A percentile compares a stretch with the other conserved stretches of the same genome.
phyloP scores from a whole-genome alignment of 495 filamentous ascomycete genomes.

The Astrocystis sublimbata region DNA sequence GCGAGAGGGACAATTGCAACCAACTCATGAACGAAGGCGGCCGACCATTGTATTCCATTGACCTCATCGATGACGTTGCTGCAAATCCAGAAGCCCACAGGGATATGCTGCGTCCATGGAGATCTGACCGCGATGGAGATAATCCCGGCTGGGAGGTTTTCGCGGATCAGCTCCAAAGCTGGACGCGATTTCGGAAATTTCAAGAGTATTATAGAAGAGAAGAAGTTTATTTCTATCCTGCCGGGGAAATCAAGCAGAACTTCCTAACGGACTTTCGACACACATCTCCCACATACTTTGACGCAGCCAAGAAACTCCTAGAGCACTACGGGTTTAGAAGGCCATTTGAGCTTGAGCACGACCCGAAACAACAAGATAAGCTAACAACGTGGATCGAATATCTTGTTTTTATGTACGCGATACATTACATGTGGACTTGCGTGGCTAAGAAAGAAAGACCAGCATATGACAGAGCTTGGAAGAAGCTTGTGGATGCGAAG shows the following conservation, averaged over 20 bases:
- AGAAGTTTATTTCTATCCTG: neutral
- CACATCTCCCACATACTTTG: neutral
- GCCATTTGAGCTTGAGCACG: conserved; percentile 22
- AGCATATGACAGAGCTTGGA: neutral
- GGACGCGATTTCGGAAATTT: neutral
- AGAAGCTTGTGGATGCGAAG: neutral
- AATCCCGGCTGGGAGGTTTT: neutral
- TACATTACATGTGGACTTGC: conserved; percentile 4
- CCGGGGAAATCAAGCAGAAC: neutral
- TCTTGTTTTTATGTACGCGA: conserved; percentile 22
- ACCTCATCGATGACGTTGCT: conserved; percentile 4
- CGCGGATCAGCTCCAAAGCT: neutral
- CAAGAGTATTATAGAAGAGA: neutral
- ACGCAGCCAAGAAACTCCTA: neutral
- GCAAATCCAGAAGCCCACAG: neutral
- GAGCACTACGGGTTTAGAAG: conserved; percentile 13
- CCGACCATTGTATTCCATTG: conserved; percentile 9
- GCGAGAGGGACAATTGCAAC: neutral
- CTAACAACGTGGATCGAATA: conserved; percentile 38
- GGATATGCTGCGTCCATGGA: neutral
- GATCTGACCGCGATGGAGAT: neutral
- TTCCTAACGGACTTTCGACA: neutral
- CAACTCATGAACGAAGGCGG: conserved; percentile 10
- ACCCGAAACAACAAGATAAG: conserved; percentile 28
- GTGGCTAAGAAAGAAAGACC: neutral